A percentile compares a stretch with the other conserved stretches of the same genome.
phyloP scores from a whole-genome alignment of 345 rosid genomes.

The Eucalyptus cladocalyx region DNA sequence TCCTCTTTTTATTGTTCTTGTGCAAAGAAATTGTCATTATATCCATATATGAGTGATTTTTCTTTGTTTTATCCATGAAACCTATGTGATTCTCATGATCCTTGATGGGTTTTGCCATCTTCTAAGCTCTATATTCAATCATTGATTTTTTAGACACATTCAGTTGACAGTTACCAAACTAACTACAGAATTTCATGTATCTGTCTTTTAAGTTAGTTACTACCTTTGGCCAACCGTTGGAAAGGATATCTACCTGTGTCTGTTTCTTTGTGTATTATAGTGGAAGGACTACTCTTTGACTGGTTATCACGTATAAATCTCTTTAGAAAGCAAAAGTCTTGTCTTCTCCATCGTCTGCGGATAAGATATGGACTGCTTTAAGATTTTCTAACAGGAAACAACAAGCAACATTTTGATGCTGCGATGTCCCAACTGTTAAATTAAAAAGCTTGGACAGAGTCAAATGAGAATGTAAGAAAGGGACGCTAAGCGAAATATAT shows the following conservation, averaged over 20 bases:
- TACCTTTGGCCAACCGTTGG: neutral
- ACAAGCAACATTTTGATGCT: neutral
- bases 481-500: neutral
- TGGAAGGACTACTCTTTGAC: neutral
- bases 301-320: neutral
- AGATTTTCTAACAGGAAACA: neutral
- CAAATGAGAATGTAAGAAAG: neutral
- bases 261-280: neutral
- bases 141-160: neutral
- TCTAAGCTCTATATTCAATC: neutral
- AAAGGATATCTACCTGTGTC: neutral
- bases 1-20: neutral
- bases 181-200: neutral
- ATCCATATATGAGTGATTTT: neutral
- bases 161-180: neutral
- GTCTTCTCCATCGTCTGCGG: neutral
- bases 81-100: neutral
- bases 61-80: neutral
- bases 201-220: neutral
- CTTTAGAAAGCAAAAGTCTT: neutral
- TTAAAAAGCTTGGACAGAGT: neutral
- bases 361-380: neutral
- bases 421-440: neutral
- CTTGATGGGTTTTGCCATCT: neutral
- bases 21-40: neutral